Evolutionary conservation across 352 stramenopile species (phyloP).

Genomic region (Globisporangium solare): DNA sequence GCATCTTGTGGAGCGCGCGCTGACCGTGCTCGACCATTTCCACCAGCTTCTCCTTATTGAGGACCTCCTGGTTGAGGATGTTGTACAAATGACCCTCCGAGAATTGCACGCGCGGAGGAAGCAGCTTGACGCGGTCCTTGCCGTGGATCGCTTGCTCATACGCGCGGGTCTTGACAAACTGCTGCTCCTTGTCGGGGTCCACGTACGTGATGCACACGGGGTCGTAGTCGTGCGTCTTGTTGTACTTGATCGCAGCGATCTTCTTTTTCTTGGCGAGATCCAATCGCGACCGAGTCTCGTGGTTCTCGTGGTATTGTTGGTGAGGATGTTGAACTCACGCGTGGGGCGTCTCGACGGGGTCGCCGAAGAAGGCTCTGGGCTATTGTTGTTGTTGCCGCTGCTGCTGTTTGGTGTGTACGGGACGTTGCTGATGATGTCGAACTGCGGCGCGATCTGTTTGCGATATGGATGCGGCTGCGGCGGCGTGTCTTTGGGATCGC

Average conservation of each 20-base stretch:
- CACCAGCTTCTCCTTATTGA: slow-evolving; percentile 41
- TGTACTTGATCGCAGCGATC: slow-evolving; percentile 54
- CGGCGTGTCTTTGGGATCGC: slow-evolving; percentile 37
- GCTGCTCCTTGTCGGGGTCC: slow-evolving; percentile 45
- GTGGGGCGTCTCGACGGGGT: slow-evolving; percentile 28
- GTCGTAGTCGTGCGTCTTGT: slow-evolving; percentile 63
- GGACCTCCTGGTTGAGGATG: slow-evolving; percentile 65
- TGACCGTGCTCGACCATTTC: slow-evolving; percentile 37
- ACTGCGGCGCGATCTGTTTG: slow-evolving; percentile 31
- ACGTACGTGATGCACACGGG: slow-evolving; percentile 56
- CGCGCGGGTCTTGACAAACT: slow-evolving; percentile 34
- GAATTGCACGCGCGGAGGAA: slow-evolving; percentile 62
- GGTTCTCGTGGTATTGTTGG: slow-evolving; percentile 65
- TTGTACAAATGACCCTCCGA: slow-evolving; percentile 72
- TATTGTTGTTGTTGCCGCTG: slow-evolving; percentile 2
- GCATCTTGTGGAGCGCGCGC: slow-evolving; percentile 52
- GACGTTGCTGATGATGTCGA: slow-evolving; percentile 69
- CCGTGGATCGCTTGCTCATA: slow-evolving; percentile 48
- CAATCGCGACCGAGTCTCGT: slow-evolving; percentile 32
- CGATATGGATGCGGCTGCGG: slow-evolving; percentile 26
- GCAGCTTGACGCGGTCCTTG: slow-evolving; percentile 33
- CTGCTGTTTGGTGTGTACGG: slow-evolving; percentile 10
- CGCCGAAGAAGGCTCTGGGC: slow-evolving; percentile 3
- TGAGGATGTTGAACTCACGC: slow-evolving; percentile 72
- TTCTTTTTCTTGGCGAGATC: slow-evolving; percentile 42